These are phyloP conservation scores for Psilocybe sp. DNA, from an alignment of 768 basidiomycete genomes.

Conservation along the genomic window DNA sequence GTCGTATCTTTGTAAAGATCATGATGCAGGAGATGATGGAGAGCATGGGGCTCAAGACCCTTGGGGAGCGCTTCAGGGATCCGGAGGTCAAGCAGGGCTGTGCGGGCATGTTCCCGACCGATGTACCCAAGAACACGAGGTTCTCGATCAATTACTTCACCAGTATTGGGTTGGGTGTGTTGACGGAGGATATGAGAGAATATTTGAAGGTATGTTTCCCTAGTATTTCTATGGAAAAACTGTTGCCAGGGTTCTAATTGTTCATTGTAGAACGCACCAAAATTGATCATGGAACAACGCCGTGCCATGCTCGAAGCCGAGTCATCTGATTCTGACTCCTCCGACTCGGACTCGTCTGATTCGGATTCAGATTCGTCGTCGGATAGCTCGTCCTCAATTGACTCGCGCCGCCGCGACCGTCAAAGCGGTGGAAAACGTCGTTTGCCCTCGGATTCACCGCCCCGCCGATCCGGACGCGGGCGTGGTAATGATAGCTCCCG, in stretches of 20 bases:
- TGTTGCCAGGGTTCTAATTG: constrained; percentile 4
- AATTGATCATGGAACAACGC: constrained; percentile 90
- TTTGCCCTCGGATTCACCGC: constrained; percentile 21
- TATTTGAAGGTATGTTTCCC: constrained; percentile 76
- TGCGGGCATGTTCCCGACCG: constrained; percentile 89
- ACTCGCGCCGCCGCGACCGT: constrained; percentile 24
- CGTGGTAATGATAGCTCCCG: constrained; percentile 1
- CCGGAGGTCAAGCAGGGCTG: constrained; percentile 74
- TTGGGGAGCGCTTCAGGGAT: constrained; percentile 91
- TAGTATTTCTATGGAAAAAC: not conserved
- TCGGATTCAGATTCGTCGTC: constrained; percentile 25
- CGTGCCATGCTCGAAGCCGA: constrained; percentile 81
- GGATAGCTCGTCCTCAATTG: constrained; percentile 22
- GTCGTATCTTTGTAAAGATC: constrained; percentile 97
- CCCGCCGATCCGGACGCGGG: constrained; percentile 12
- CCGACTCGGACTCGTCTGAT: constrained; percentile 25
- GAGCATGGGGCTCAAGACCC: constrained; percentile 80
- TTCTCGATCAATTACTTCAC: constrained; percentile 99
- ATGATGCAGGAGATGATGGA: constrained; percentile 95
- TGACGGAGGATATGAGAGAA: constrained; percentile 97
- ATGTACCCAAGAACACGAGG: constrained; percentile 94
- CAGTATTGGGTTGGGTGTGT: constrained; percentile 81
- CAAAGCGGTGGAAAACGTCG: constrained; percentile 11
- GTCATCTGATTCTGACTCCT: constrained; percentile 37
- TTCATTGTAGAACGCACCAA: constrained; percentile 77